Base-by-base conservation (phyloP, 768 basidiomycete species). In the Pleurotus djamor region DNA sequence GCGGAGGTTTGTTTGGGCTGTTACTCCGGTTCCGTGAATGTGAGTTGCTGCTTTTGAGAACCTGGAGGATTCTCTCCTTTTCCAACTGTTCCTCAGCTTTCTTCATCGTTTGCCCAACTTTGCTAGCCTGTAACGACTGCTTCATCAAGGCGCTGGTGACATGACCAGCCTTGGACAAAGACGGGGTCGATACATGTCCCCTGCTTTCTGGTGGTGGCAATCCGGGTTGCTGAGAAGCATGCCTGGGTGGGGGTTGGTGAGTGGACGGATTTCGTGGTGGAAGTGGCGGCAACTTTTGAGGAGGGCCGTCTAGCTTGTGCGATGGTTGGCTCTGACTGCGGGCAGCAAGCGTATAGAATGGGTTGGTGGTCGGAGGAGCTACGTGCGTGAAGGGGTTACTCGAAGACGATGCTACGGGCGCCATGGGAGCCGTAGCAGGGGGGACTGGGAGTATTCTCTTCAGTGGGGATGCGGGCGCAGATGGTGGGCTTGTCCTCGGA, bases 81-180 rank as follows among this genome's bases (percentile, higher is more conserved):
- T 89, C 88, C 14, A 90, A 75, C 61, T 82, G 78, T 44, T 83
- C 83, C 65, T 91, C 87, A 0, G 83, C 85, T 49, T 83, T 82
- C 70, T 91, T 89, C 71, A 90, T 75, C 3, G 80, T 81, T 68
- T 89, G 86, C 1, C 83, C 91, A 0, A 83, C 81, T 65, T 89
- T 89, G 59, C 83, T 85, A 5, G 91, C 91, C 55, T 88, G 85
- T 0, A 93, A 73, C 16, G 84, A 86, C 69, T 92, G 89, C 60
- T 81, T 81, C 74, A 90, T 90, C n/a, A 90, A 72, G 0, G 81
- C 78, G 9, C 84, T 87, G 21, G 84, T 85, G 33, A 83, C 71
- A 57, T 89, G 87, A 0, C 71, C 63, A 2, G 74, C 55, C 1
- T 60, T 63, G 74, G 76, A 64, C 79, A 80, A 47, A 76, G 73